Conservation (phyloP, 2,329 filamentous ascomycete genomes). For the Graphilbum sp. region DNA sequence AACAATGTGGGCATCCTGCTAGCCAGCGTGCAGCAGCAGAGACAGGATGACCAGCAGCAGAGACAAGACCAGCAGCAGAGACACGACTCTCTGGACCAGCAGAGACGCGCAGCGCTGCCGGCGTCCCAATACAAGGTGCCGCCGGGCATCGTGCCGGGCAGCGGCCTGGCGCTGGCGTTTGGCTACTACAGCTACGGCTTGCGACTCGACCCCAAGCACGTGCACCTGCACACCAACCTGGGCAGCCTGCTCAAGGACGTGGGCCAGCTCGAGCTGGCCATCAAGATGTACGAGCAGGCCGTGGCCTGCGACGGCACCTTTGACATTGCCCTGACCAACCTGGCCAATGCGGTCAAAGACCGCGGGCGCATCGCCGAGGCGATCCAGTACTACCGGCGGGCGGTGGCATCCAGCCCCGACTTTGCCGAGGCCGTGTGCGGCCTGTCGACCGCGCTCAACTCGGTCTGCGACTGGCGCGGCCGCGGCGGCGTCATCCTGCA, state of each 20-base stretch:
- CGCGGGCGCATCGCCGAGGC: slow-evolving; percentile 85
- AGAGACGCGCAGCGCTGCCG: too few species aligned
- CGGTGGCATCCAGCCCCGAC: slow-evolving; percentile 79
- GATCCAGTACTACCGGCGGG: slow-evolving; percentile 79
- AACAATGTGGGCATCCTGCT: slow-evolving; percentile 96
- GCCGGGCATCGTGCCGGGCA: slow-evolving; percentile 61
- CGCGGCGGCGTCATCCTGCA: slow-evolving; percentile 72
- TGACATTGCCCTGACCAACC: slow-evolving; percentile 89
- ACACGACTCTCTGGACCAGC: neutral
- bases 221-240: slow-evolving; percentile 91
- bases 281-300: slow-evolving; percentile 93
- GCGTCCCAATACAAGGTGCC: too few species aligned
- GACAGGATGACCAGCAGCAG: neutral
- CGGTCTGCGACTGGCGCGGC: slow-evolving; percentile 86
- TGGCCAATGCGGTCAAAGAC: slow-evolving; percentile 96
- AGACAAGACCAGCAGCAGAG: neutral
- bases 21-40: slow-evolving; percentile 70
- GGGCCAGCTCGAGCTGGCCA: slow-evolving; percentile 77
- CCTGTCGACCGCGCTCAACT: slow-evolving; percentile 85
- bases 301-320: slow-evolving; percentile 87
- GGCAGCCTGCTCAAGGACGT: slow-evolving; percentile 94
- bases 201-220: slow-evolving; percentile 70
- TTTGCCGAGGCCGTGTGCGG: slow-evolving; percentile 97
- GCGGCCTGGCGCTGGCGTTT: slow-evolving; percentile 72
- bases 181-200: slow-evolving; percentile 94